Conservation (phyloP, 148 eudicot genomes). For the Cornus kousa region DNA sequence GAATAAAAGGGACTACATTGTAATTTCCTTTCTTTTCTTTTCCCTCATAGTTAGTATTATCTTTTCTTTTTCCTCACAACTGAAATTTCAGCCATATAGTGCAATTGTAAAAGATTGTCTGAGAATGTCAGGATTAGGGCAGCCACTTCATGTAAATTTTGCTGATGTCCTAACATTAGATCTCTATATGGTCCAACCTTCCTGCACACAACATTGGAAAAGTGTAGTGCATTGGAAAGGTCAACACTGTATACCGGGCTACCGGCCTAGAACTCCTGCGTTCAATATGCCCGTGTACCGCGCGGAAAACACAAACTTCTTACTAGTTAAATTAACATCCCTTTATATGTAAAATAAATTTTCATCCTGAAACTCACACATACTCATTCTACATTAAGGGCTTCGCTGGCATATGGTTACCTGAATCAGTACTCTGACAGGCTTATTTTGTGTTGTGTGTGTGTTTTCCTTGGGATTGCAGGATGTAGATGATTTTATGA, state of each 20-base stretch:
- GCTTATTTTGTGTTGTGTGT: not conserved
- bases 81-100: not conserved
- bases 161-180: too few relatives aligned
- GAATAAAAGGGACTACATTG: too few relatives aligned
- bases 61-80: too few relatives aligned
- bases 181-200: not conserved
- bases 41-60: too few relatives aligned
- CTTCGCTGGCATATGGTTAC: not conserved
- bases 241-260: not conserved
- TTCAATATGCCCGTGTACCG: not conserved
- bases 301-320: not conserved
- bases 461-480: slow-evolving; percentile 13
- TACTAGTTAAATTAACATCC: not conserved
- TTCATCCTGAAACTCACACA: too few relatives aligned
- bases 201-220: too few relatives aligned
- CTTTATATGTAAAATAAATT: not conserved
- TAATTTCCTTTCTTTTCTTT: too few relatives aligned
- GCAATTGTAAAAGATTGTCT: not conserved
- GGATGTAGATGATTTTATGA: slow-evolving; percentile 56
- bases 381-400: not conserved
- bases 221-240: not conserved
- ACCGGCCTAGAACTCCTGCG: not conserved
- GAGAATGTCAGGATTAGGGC: not conserved
- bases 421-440: not conserved
- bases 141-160: not conserved